Conservation (phyloP, 768 basidiomycete species). For the Pulveroboletus sp. region DNA sequence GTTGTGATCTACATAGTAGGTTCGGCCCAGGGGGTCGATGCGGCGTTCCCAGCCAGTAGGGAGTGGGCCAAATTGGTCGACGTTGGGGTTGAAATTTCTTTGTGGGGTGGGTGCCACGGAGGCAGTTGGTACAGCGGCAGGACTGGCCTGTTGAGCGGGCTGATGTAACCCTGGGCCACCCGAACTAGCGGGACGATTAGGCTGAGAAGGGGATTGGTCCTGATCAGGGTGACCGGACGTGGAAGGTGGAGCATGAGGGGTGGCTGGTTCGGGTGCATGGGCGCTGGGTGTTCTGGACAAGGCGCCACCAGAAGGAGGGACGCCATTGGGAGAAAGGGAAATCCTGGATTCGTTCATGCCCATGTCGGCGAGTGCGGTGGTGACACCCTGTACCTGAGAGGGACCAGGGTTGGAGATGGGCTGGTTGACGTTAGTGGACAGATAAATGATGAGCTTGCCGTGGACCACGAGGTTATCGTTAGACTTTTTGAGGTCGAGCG, state of each 20-base stretch:
- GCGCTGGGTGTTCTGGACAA: constrained; percentile 66
- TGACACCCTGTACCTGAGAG: constrained; percentile 59
- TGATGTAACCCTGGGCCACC: constrained; percentile 21
- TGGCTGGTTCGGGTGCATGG: constrained; percentile 53
- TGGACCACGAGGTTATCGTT: constrained; percentile 98
- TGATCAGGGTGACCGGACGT: constrained; percentile 28
- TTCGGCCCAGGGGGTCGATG: constrained; percentile 91
- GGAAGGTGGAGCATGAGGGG: constrained; percentile 29
- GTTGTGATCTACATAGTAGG: constrained; percentile 99
- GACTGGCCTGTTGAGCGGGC: constrained; percentile 17
- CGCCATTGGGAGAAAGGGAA: constrained; percentile 50
- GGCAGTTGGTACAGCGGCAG: constrained; percentile 29
- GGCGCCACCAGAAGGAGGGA: constrained; percentile 32
- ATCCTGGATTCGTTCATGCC: constrained; percentile 55
- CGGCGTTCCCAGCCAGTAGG: constrained; percentile 96
- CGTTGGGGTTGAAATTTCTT: constrained; percentile 90
- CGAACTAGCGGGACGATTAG: constrained; percentile 37
- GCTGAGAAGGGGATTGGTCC: constrained; percentile 26
- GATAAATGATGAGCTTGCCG: constrained; percentile 94
- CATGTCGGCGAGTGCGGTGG: constrained; percentile 57
- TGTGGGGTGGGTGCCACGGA: constrained; percentile 46
- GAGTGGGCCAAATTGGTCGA: constrained; percentile 89
- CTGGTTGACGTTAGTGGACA: constrained; percentile 85
- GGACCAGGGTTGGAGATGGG: constrained; percentile 85
- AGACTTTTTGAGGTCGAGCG: constrained; percentile 96